Conservation (phyloP, 495 filamentous ascomycete species). For the Aspergillus nidulans region DNA sequence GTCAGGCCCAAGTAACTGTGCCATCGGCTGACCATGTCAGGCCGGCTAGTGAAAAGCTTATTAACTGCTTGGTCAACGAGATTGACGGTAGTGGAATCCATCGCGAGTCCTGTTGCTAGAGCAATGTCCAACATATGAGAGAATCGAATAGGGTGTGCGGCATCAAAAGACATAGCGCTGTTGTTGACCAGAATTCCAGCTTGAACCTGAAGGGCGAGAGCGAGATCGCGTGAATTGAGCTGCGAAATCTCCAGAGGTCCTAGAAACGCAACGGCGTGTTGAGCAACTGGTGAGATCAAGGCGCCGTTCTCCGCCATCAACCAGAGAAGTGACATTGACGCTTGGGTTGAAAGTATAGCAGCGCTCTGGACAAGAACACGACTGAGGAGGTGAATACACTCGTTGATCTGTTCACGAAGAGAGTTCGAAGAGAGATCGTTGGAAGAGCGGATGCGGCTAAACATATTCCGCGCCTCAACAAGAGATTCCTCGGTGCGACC, state of each 20-base stretch:
- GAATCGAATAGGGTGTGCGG: conserved; percentile 55
- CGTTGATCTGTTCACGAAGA: conserved; percentile 75
- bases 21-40: conserved; percentile 57
- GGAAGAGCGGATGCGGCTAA: conserved; percentile 63
- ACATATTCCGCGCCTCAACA: conserved; percentile 73
- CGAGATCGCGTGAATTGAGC: conserved; percentile 53
- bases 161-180: conserved; percentile 41
- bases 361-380: conserved; percentile 47
- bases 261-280: conserved; percentile 57
- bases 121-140: conserved; percentile 56
- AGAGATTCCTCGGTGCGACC: conserved; percentile 75
- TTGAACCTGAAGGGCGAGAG: conserved; percentile 60
- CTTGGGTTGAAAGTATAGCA: conserved; percentile 46
- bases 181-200: conserved; percentile 53
- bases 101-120: conserved; percentile 41
- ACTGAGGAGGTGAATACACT: conserved; percentile 74
- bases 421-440: conserved; percentile 25
- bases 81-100: conserved; percentile 47
- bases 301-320: conserved; percentile 74
- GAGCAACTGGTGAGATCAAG: conserved; percentile 56
- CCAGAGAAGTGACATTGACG: conserved; percentile 57
- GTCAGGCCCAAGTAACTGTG: conserved; percentile 47
- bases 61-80: conserved; percentile 56
- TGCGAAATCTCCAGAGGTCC: conserved; percentile 55
- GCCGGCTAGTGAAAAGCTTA: conserved; percentile 46